These are phyloP conservation scores for Lithohypha guttulata DNA, from an alignment of 2,329 filamentous ascomycete genomes.

Conservation along the genomic window DNA sequence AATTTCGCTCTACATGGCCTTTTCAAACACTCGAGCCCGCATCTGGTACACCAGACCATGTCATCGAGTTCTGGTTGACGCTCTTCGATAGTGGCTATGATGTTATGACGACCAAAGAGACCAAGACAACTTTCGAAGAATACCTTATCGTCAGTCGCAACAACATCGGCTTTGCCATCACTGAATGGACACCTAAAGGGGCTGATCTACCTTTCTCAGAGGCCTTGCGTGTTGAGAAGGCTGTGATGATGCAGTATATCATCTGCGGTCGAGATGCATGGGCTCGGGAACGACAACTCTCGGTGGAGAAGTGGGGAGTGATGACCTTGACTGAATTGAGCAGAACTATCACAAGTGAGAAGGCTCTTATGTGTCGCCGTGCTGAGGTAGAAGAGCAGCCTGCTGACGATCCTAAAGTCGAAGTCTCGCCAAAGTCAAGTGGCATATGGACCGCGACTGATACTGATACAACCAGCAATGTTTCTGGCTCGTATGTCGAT, in stretches of 20 bases:
- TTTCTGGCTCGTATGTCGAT: neutral
- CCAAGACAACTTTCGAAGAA: neutral
- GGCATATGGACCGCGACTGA: neutral
- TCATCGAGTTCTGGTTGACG: slow-evolving; percentile 18
- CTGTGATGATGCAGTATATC: slow-evolving; percentile 5
- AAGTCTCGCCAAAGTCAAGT: slow-evolving; percentile 3
- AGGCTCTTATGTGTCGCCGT: neutral
- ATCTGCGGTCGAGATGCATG: slow-evolving; percentile 1
- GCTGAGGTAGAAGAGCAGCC: neutral
- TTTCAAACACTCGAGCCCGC: slow-evolving; percentile 16
- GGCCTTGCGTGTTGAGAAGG: slow-evolving; percentile 2
- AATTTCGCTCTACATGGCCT: slow-evolving; percentile 18
- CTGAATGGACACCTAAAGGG: slow-evolving; percentile 1
- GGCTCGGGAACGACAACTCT: neutral
- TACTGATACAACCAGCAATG: neutral
- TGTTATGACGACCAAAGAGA: neutral
- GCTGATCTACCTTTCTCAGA: slow-evolving; percentile 4
- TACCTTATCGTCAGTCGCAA: slow-evolving; percentile 7
- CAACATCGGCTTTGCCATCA: slow-evolving; percentile 4
- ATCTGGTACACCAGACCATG: slow-evolving; percentile 12
- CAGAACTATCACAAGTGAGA: neutral
- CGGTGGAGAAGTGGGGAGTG: neutral
- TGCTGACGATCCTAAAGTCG: neutral
- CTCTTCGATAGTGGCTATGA: slow-evolving; percentile 14
- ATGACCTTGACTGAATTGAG: slow-evolving; percentile 2